These are phyloP conservation scores for Erigeron canadensis DNA, from an alignment of 129 eudicot species.

Conservation along the genomic window DNA sequence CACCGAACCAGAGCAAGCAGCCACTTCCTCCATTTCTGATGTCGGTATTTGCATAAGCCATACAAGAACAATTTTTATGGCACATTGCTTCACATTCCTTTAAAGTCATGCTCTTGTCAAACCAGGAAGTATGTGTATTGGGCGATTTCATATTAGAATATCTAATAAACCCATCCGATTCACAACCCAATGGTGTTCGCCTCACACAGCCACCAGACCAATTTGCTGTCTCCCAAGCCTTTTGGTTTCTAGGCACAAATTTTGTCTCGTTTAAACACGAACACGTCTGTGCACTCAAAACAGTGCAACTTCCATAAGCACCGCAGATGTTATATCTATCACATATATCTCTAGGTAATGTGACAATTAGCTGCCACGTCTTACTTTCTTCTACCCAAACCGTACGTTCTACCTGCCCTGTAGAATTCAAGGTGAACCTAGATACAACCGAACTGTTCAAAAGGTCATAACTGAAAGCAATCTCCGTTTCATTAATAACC, in stretches of 20 bases:
- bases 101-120: constrained; percentile 22
- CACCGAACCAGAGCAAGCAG: constrained; percentile 34
- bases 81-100: constrained; percentile 27
- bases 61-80: constrained; percentile 32
- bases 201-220: constrained; percentile 66
- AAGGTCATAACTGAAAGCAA: constrained; percentile 4
- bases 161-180: constrained; percentile 42
- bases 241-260: constrained; percentile 40
- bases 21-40: constrained; percentile 16
- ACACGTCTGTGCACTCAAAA: constrained; percentile 26
- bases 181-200: constrained; percentile 36
- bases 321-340: constrained; percentile 52
- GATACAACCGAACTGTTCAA: constrained; percentile 12
- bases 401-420: neutral
- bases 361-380: constrained; percentile 31
- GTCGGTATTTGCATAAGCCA: constrained; percentile 31
- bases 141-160: constrained; percentile 46
- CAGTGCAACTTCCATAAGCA: constrained; percentile 46
- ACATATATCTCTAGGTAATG: constrained; percentile 36
- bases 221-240: constrained; percentile 40
- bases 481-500: constrained; percentile 14
- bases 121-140: constrained; percentile 33
- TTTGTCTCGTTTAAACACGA: constrained; percentile 39
- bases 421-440: neutral
- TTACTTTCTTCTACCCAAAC: constrained; percentile 24